Conservation (phyloP, 805 yeast genomes). For the Spathaspora sp. region DNA sequence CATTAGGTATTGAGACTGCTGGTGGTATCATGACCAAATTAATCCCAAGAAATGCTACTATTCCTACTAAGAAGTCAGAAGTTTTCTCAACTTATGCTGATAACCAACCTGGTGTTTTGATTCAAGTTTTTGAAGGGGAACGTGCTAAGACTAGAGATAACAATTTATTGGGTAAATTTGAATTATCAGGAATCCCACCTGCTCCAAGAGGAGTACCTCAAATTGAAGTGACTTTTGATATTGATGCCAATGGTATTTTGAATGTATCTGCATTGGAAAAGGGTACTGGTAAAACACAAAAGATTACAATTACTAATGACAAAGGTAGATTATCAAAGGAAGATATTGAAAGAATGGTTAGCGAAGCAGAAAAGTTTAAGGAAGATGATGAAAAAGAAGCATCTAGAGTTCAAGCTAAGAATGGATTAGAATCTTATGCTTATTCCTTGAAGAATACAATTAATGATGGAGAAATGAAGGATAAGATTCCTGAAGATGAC, state of each 20-base stretch:
- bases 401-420: constrained; percentile 84
- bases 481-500: constrained; percentile 38
- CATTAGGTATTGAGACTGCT: constrained; percentile 93
- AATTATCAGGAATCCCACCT: constrained; percentile 82
- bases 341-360: constrained; percentile 96
- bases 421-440: constrained; percentile 84
- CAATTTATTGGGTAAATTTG: constrained; percentile 84
- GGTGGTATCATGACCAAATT: constrained; percentile 97
- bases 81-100: constrained; percentile 94
- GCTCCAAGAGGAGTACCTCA: constrained; percentile 93
- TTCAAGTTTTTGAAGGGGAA: constrained; percentile 95
- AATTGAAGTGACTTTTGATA: constrained; percentile 83
- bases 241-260: constrained; percentile 84
- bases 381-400: constrained; percentile 85
- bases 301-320: constrained; percentile 89
- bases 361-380: constrained; percentile 92
- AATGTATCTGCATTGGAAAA: constrained; percentile 86
- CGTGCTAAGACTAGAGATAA: constrained; percentile 92
- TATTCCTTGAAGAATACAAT: constrained; percentile 75
- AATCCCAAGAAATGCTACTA: constrained; percentile 91
- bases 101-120: constrained; percentile 92
- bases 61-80: constrained; percentile 93
- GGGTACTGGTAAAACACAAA: constrained; percentile 90
- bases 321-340: constrained; percentile 92
- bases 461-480: constrained; percentile 41